These are phyloP conservation scores for Dissoconium aciculare DNA, from an alignment of 2,329 filamentous ascomycete species.

Conservation along the genomic window DNA sequence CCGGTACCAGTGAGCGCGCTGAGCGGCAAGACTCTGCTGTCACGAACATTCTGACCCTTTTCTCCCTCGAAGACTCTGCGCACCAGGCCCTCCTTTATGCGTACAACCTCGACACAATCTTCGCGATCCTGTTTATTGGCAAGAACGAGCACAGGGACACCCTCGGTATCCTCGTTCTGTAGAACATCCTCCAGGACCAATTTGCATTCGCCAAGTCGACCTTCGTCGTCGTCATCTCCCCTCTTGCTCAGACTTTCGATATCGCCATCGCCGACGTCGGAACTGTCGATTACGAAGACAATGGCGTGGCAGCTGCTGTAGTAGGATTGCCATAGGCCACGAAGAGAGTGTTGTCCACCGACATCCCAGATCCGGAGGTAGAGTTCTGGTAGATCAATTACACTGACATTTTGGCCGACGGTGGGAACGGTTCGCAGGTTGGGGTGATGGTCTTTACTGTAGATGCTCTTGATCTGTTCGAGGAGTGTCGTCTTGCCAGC, in stretches of 20 bases:
- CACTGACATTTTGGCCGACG: constrained; percentile 91
- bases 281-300: constrained; percentile 92
- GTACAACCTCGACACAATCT: constrained; percentile 91
- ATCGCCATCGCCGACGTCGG: constrained; percentile 75
- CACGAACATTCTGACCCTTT: constrained; percentile 69
- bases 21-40: constrained; percentile 80
- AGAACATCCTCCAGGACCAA: constrained; percentile 82
- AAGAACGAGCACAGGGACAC: constrained; percentile 78
- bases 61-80: constrained; percentile 92
- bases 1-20: constrained; percentile 75
- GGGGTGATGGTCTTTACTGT: constrained; percentile 50
- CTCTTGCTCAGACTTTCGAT: constrained; percentile 35
- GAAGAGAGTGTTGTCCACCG: constrained; percentile 77
- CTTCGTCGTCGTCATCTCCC: constrained; percentile 21
- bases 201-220: constrained; percentile 73
- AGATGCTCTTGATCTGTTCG: constrained; percentile 86
- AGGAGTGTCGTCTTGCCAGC: constrained; percentile 55
- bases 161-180: constrained; percentile 72
- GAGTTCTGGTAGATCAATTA: constrained; percentile 80
- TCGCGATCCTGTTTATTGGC: constrained; percentile 97
- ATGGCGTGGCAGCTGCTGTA: constrained; percentile 90
- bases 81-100: constrained; percentile 92
- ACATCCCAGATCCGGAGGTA: constrained; percentile 99
- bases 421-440: constrained; percentile 79
- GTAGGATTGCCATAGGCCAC: constrained; percentile 90